Conservation (phyloP, 805 yeast species). For the Scheffersomyces stipitis region DNA sequence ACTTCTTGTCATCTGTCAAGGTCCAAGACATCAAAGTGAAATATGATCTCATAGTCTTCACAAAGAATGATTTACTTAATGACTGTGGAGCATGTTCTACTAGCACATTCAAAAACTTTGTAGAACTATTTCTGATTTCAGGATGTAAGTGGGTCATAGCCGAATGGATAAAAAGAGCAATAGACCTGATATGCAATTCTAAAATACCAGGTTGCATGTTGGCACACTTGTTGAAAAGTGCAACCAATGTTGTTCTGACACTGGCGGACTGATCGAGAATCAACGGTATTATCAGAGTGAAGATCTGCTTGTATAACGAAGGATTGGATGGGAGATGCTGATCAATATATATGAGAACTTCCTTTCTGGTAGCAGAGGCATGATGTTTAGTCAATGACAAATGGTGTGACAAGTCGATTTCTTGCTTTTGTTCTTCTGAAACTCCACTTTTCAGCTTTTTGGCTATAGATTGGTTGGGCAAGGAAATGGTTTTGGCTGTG, state of each 20-base stretch:
- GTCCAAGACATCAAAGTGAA: conserved; percentile 79
- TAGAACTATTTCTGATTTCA: conserved; percentile 71
- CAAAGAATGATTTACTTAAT: conserved; percentile 63
- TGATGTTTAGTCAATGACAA: conserved; percentile 76
- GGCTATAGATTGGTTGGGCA: conserved; percentile 45
- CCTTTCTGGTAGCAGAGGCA: conserved; percentile 66
- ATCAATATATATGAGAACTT: conserved; percentile 57
- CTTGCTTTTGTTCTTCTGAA: conserved; percentile 18
- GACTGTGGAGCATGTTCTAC: conserved; percentile 55
- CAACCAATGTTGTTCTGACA: conserved; percentile 60
- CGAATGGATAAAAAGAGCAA: conserved; percentile 76
- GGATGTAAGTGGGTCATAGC: conserved; percentile 93
- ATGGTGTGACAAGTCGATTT: conserved; percentile 55
- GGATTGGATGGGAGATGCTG: conserved; percentile 53
- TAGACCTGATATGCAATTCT: conserved; percentile 55
- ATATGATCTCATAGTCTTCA: conserved; percentile 64
- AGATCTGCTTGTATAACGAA: conserved; percentile 54
- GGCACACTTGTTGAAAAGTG: conserved; percentile 49
- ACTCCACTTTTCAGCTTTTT: conserved; percentile 12
- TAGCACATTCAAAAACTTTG: conserved; percentile 62
- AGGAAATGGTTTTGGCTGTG: conserved; percentile 58
- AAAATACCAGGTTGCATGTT: conserved; percentile 52
- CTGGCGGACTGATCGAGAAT: conserved; percentile 63
- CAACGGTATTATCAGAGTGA: conserved; percentile 60
- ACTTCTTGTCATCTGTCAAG: conserved; percentile 36